Conservation (phyloP, 257 asterid species). For the Ballota nigra region DNA sequence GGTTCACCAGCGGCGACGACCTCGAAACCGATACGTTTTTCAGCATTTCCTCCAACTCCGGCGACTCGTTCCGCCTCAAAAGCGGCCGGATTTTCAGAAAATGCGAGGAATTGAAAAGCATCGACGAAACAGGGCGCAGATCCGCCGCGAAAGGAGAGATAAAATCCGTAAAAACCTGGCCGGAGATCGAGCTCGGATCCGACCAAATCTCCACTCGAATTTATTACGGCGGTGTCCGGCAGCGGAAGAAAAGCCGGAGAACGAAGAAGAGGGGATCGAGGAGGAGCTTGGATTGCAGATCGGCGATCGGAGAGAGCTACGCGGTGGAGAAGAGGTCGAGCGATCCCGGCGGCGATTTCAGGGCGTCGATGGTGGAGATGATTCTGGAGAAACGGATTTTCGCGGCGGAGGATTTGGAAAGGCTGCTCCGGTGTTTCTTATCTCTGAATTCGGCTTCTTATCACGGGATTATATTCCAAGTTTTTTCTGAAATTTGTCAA, state of each 20-base stretch:
- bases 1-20: slow-evolving; percentile 47
- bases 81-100: slow-evolving; percentile 18
- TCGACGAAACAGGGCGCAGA: slow-evolving; percentile 29
- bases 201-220: slow-evolving; percentile 16
- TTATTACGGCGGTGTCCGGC: slow-evolving; percentile 17
- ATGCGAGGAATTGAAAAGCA: slow-evolving; percentile 27
- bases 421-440: slow-evolving; percentile 53
- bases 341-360: slow-evolving; percentile 67
- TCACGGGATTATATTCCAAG: slow-evolving; percentile 54
- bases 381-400: slow-evolving; percentile 63
- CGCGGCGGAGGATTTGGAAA: slow-evolving; percentile 54
- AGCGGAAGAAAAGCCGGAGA: slow-evolving; percentile 13
- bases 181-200: neutral
- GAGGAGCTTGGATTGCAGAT: neutral
- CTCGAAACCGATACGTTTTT: slow-evolving; percentile 35
- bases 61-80: slow-evolving; percentile 50
- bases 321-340: slow-evolving; percentile 67
- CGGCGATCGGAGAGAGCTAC: slow-evolving; percentile 36
- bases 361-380: slow-evolving; percentile 87
- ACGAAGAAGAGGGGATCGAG: slow-evolving; percentile 9
- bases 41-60: slow-evolving; percentile 57
- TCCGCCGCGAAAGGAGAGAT: slow-evolving; percentile 1
- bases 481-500: slow-evolving; percentile 62
- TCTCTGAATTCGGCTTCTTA: slow-evolving; percentile 46
- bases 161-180: neutral